Evolutionary conservation across 805 yeast genomes (phyloP), one percentile per base, ranked within the genome.

Genomic region (Kluyveromyces aestuarii): DNA sequence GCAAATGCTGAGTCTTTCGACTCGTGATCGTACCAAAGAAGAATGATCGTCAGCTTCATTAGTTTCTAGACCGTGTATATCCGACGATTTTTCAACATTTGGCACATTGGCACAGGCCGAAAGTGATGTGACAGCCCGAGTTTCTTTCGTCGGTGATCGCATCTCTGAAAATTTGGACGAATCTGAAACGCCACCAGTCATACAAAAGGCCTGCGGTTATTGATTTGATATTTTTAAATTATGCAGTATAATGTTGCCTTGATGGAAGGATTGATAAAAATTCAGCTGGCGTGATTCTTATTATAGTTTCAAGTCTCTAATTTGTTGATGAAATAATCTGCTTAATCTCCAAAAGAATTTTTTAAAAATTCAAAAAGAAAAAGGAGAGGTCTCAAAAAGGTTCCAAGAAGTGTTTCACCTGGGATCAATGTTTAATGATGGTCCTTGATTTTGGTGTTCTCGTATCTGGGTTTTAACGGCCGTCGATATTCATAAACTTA

Each of bases 1-100:
- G 45, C 57, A 56, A 16, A 61, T 58, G 45, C 63, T 59, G 27
- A 61, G 46, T 40, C 60, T 55, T 6, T 61, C 65, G n/a, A 61
- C 63, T 25, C 51, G 51, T 10, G 52, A 50, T 25, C 45, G 48
- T 21, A 50, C 48, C 13, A 47, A 44, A 4, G 40, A 16, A 4
- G 45, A 43, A 17, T 21, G 21, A n/a, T 36, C 36, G 5, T 43
- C 45, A 3, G 14, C 35, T 11, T 30, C 35, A 30, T 30, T 30
- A 7, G 3, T 30, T 30, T 30, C 14, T 30, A 13, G 35, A 30
- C 14, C 14, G 7, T 11, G 11, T 3, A 8, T 2, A 30, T 8
- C 35, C 35, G 35, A 30, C 4, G 7, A 11, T 11, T 10, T 10
- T 6, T 8, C 35, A 30, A 30, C 2, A 30, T 3, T 30, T 30